phyloP scores from a whole-genome alignment of 2,329 filamentous ascomycete genomes.

The Aspergillus intermedius region DNA sequence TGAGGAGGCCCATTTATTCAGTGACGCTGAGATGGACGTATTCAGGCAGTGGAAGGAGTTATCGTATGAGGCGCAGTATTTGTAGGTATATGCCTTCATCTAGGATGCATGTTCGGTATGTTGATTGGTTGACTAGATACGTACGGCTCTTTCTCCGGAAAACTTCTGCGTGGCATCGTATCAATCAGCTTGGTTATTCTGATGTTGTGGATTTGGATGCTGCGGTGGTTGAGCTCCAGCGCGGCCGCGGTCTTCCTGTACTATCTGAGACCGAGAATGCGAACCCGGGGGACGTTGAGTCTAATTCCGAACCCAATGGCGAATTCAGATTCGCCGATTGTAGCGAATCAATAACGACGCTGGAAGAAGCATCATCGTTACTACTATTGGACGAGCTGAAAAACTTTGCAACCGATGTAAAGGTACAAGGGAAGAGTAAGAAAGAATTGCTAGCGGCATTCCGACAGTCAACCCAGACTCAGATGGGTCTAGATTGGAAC shows the following conservation, averaged over 20 bases:
- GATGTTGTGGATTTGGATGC: slow-evolving; percentile 69
- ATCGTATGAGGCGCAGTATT: slow-evolving; percentile 79
- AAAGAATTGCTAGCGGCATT: slow-evolving; percentile 69
- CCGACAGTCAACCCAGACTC: slow-evolving; percentile 64
- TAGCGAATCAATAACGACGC: slow-evolving; percentile 65
- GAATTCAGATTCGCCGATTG: slow-evolving; percentile 73
- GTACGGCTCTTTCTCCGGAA: slow-evolving; percentile 90
- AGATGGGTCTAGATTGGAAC: slow-evolving; percentile 68
- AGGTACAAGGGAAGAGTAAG: slow-evolving; percentile 83
- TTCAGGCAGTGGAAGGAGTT: slow-evolving; percentile 70
- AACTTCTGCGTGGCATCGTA: slow-evolving; percentile 82
- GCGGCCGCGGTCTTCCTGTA: slow-evolving; percentile 49
- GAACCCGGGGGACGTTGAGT: slow-evolving; percentile 45
- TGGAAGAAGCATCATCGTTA: slow-evolving; percentile 78
- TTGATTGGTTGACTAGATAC: slow-evolving; percentile 51
- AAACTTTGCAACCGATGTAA: slow-evolving; percentile 73
- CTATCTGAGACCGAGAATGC: slow-evolving; percentile 23
- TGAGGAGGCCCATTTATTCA: slow-evolving; percentile 82
- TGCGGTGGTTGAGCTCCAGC: slow-evolving; percentile 62
- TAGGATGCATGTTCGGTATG: background rate
- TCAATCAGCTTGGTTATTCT: slow-evolving; percentile 67
- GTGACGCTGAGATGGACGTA: slow-evolving; percentile 67
- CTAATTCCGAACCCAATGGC: slow-evolving; percentile 44
- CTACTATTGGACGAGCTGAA: slow-evolving; percentile 87
- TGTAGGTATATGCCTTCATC: slow-evolving; percentile 51